A percentile compares a stretch with the other conserved stretches of the same genome.
Evolutionary conservation across 352 stramenopile species (phyloP).

Genomic region (Globisporangium emineosum): DNA sequence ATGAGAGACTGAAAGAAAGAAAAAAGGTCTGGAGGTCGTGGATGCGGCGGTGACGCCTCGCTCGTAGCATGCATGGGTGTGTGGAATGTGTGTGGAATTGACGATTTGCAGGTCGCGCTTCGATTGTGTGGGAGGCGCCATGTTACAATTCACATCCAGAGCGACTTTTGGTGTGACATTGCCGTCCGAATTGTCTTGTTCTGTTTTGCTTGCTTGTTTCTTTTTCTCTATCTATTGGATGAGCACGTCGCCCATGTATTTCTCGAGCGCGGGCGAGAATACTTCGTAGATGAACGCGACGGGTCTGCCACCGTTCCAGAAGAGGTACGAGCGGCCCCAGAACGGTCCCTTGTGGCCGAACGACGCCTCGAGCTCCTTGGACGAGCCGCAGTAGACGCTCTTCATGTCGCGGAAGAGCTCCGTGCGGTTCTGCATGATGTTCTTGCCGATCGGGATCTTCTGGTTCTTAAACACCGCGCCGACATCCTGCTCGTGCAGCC

Average conservation of each 20-base stretch:
- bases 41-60: too few species aligned
- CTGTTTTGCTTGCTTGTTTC: too few species aligned
- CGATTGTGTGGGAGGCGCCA: too few species aligned
- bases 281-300: constrained; percentile 89
- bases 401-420: constrained; percentile 88
- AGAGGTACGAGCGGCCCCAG: constrained; percentile 84
- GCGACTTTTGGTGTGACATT: too few species aligned
- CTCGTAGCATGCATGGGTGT: too few species aligned
- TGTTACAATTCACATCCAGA: too few species aligned
- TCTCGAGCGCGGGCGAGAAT: constrained; percentile 72
- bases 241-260: constrained; percentile 78
- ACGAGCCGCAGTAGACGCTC: constrained; percentile 69
- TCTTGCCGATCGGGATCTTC: constrained; percentile 78
- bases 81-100: too few species aligned
- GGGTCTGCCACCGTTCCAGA: constrained; percentile 75
- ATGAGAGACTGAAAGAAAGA: too few species aligned
- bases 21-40: too few species aligned
- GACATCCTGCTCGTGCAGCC: constrained; percentile 65
- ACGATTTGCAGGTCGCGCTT: too few species aligned
- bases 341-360: constrained; percentile 72
- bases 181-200: too few species aligned
- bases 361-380: constrained; percentile 44
- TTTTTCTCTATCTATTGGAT: constrained; percentile 10
- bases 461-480: constrained; percentile 77
- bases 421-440: constrained; percentile 78